Evolutionary conservation across 2,329 filamentous ascomycete genomes (phyloP), one percentile per base, ranked within the genome.

Genomic region (Rutstroemia sp.): DNA sequence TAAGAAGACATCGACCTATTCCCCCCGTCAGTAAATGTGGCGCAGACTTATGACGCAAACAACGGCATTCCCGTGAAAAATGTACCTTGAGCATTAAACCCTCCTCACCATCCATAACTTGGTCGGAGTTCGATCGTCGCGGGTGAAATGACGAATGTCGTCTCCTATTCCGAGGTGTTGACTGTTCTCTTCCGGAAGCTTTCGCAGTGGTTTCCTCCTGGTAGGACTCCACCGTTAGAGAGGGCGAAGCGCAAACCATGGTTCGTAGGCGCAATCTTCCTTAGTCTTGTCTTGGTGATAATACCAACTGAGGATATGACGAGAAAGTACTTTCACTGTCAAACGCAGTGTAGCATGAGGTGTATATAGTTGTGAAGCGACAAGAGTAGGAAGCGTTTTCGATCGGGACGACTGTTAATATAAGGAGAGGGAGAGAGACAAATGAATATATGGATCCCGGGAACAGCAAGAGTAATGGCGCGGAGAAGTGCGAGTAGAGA

Each of bases 1-100:
- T 55, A 99, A 78, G 70, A 95, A 94, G 51, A 87, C 74, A 68
- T 94, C 89, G 51, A 94, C 81, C 83, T 87, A 60, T 45, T 51
- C 45, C 30, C 38, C 10, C 19, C 5, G 38, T 62, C 27, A 62
- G 53, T 12, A 30, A 19, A 19, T 4, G 16, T 25, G 25, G 7
- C 45, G 37, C 12, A 2, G 30, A 12, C 4, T 12, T 12, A 12
- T 12, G 30, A 34, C 27, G 10, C 27, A 30, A 30, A 30, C 27
- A 30, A 30, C n/a, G 41, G 16, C 39, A 17, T 30, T 16, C 23
- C 37, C 12, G 44, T 14, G 23, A 25, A 21, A n/a, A 47, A 59
- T 63, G 27, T 63, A 80, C 76, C 75, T 80, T 84, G 53, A 86
- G 73, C 54, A 86, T 67, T 34, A 86, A 69, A 21, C 77, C 74